Conservation (phyloP, 2,329 filamentous ascomycete genomes). For the Rutstroemia sp. region DNA sequence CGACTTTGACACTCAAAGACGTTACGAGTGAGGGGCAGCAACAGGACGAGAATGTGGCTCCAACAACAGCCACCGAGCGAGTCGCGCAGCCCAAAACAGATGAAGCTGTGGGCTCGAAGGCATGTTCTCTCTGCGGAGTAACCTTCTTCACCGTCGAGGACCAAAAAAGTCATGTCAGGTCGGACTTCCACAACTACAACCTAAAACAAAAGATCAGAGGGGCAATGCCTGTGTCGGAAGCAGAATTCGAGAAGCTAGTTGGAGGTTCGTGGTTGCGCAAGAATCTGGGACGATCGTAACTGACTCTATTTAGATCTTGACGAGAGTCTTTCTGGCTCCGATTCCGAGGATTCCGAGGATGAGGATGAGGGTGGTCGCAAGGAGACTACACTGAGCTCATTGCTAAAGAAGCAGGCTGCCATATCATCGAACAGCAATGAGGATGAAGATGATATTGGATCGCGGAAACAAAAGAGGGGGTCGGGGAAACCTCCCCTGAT, state of each 20-base stretch:
- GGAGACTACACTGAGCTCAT: conserved; percentile 64
- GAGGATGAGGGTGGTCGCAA: conserved; percentile 49
- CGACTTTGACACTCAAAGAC: conserved; percentile 29
- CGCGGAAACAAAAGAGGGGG: conserved; percentile 43
- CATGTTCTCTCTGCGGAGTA: conserved; percentile 74
- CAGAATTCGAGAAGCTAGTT: conserved; percentile 79
- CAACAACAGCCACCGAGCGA: conserved; percentile 29
- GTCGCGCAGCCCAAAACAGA: conserved; percentile 29
- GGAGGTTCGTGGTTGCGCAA: conserved; percentile 35
- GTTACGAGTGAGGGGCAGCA: conserved; percentile 18
- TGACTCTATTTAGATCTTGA: conserved; percentile 55
- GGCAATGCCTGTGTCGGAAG: conserved; percentile 62
- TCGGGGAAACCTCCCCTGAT: conserved; percentile 67
- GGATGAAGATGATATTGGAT: conserved; percentile 40
- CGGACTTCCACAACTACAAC: conserved; percentile 91
- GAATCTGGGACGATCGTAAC: conserved; percentile 11
- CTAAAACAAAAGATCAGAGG: conserved; percentile 84
- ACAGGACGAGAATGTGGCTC: conserved; percentile 17
- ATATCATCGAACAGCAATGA: conserved; percentile 43
- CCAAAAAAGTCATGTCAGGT: conserved; percentile 78
- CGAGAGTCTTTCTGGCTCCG: conserved; percentile 84
- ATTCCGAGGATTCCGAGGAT: conserved; percentile 63
- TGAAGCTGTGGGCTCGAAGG: conserved; percentile 54
- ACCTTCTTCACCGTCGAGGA: conserved; percentile 67
- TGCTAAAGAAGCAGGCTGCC: conserved; percentile 78